These are phyloP conservation scores for Fonsecaea pedrosoi DNA, from an alignment of 2,329 filamentous ascomycete genomes.

Conservation along the genomic window DNA sequence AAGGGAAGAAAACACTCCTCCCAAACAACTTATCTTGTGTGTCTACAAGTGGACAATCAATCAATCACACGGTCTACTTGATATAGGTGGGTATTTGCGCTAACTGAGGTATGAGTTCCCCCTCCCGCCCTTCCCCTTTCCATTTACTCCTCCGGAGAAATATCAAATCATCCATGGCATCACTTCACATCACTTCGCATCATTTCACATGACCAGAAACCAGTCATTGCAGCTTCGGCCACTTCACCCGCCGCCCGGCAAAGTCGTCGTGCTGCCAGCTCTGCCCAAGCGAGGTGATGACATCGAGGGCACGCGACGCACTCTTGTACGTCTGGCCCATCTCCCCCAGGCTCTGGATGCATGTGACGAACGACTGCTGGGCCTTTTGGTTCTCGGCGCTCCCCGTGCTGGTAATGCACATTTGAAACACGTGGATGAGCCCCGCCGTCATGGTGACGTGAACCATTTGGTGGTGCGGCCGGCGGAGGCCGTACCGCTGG, in stretches of 20 bases:
- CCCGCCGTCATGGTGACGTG: constrained; percentile 27
- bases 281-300: constrained; percentile 29
- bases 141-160: too few species aligned
- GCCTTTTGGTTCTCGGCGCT: constrained; percentile 45
- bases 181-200: neutral
- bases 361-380: constrained; percentile 47
- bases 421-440: constrained; percentile 25
- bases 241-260: constrained; percentile 24
- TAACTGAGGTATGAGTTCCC: too few species aligned
- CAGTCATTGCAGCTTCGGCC: constrained; percentile 10
- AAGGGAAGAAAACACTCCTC: too few species aligned
- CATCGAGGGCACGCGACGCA: constrained; percentile 31
- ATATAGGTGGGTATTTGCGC: too few species aligned
- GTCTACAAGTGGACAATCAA: too few species aligned
- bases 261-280: constrained; percentile 23
- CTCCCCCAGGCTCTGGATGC: constrained; percentile 33
- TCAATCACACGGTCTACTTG: too few species aligned
- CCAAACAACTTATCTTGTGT: too few species aligned
- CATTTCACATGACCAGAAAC: neutral
- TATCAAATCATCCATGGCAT: neutral
- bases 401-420: constrained; percentile 24
- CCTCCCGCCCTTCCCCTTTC: too few species aligned
- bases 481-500: constrained; percentile 16
- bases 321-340: constrained; percentile 36
- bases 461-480: constrained; percentile 25